Conservation (phyloP, 495 filamentous ascomycete genomes). For the Copromyces sp. region DNA sequence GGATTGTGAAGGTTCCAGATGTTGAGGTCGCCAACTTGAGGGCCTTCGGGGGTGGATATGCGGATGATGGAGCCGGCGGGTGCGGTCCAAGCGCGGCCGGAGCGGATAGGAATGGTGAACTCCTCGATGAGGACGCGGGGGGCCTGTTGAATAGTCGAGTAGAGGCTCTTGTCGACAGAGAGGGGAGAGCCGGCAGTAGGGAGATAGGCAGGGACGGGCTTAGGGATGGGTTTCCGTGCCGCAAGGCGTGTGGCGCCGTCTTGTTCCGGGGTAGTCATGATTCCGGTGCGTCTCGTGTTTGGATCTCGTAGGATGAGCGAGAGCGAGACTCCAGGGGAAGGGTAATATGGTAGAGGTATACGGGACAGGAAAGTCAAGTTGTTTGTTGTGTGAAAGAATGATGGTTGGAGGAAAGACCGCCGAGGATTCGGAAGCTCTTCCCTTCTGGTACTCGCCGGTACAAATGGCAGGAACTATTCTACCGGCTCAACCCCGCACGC, state of each 20-base stretch:
- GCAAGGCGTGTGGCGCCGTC: not conserved
- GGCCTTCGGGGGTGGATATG: conserved; percentile 61
- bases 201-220: conserved; percentile 39
- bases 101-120: conserved; percentile 44
- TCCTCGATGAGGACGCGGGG: conserved; percentile 26
- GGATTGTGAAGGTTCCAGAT: conserved; percentile 70
- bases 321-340: not conserved
- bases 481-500: not conserved
- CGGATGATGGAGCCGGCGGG: conserved; percentile 54
- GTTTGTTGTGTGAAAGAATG: not conserved
- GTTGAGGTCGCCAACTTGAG: conserved; percentile 75
- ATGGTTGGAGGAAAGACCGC: not conserved
- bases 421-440: not conserved
- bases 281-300: not conserved
- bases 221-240: conserved; percentile 18
- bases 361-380: not conserved
- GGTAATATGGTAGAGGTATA: not conserved
- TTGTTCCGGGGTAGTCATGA: not conserved
- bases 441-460: not conserved
- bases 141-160: conserved; percentile 25
- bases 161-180: conserved; percentile 33
- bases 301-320: not conserved
- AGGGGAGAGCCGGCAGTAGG: conserved; percentile 32
- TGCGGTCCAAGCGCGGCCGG: conserved; percentile 54
- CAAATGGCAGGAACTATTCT: not conserved